A percentile compares a stretch with the other conserved stretches of the same genome.
Evolutionary conservation across 768 basidiomycete species (phyloP).

Genomic region (Termitomyces sp.): DNA sequence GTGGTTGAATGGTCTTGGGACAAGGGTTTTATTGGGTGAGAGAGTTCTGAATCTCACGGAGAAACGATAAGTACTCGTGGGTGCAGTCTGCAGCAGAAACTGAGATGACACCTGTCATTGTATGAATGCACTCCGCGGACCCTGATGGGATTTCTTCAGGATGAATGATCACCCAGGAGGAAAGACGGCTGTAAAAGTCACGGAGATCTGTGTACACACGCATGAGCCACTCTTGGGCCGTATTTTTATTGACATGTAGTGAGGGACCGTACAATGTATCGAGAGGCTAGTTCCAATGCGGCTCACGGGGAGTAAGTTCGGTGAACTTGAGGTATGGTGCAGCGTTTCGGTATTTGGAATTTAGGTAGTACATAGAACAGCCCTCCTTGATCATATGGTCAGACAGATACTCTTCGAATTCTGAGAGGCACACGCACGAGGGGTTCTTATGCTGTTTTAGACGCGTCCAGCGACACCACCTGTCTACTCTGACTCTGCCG

Average conservation of each 20-base stretch:
- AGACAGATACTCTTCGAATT: neutral
- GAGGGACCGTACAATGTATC: neutral
- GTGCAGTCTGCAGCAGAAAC: neutral
- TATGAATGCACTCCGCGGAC: no score
- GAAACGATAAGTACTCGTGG: neutral
- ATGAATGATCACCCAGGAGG: neutral
- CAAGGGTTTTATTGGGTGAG: neutral
- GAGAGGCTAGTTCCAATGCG: neutral
- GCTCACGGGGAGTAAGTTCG: neutral
- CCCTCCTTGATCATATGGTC: constrained; percentile 3
- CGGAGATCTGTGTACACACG: neutral
- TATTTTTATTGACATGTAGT: neutral
- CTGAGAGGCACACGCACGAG: constrained; percentile 1
- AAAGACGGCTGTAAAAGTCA: neutral
- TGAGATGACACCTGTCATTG: neutral
- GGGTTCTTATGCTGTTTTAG: constrained; percentile 11
- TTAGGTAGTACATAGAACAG: neutral
- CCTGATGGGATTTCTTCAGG: neutral
- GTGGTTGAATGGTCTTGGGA: neutral
- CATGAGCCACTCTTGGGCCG: neutral
- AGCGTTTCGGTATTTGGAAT: constrained; percentile 4
- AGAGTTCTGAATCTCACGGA: neutral
- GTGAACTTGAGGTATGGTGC: neutral
- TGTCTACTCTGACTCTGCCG: constrained; percentile 13
- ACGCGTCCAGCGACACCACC: neutral